Percentiles rank a stretch among this genome's conserved stretches.
These are phyloP conservation scores for Corylus avellana DNA, from an alignment of 306 rosid species.

Conservation along the genomic window DNA sequence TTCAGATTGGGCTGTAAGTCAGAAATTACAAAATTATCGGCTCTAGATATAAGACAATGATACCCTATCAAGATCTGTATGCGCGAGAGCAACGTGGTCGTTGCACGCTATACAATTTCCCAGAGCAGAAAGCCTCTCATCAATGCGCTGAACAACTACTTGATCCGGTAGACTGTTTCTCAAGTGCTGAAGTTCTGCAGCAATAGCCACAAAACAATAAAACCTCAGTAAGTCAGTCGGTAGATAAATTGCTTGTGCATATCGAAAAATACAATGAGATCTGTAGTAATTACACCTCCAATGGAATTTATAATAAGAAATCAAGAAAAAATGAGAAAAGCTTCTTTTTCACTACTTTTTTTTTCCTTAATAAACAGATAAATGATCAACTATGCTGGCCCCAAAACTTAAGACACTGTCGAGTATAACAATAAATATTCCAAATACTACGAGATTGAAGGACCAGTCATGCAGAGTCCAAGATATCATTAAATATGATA, in stretches of 20 bases:
- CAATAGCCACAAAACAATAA: slow-evolving; percentile 12
- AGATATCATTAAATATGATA: neutral
- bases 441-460: neutral
- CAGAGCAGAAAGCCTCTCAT: slow-evolving; percentile 86
- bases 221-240: slow-evolving; percentile 16
- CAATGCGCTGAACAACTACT: slow-evolving; percentile 88
- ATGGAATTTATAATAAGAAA: neutral
- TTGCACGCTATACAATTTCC: slow-evolving; percentile 96
- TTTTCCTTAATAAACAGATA: neutral
- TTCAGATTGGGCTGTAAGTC: neutral
- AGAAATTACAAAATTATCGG: neutral
- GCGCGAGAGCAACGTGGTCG: slow-evolving; percentile 92
- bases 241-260: neutral
- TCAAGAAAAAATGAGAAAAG: neutral
- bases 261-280: neutral
- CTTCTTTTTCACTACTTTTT: neutral
- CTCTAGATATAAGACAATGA: neutral
- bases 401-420: neutral
- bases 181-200: slow-evolving; percentile 88
- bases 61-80: slow-evolving; percentile 96
- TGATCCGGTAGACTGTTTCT: slow-evolving; percentile 91
- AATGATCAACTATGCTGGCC: neutral
- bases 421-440: neutral
- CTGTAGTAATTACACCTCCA: neutral
- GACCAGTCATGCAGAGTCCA: neutral